Percentiles rank a stretch among this genome's conserved stretches.
Evolutionary conservation across 2,329 filamentous ascomycete species (phyloP).

Genomic region (Neospermospora avenae): DNA sequence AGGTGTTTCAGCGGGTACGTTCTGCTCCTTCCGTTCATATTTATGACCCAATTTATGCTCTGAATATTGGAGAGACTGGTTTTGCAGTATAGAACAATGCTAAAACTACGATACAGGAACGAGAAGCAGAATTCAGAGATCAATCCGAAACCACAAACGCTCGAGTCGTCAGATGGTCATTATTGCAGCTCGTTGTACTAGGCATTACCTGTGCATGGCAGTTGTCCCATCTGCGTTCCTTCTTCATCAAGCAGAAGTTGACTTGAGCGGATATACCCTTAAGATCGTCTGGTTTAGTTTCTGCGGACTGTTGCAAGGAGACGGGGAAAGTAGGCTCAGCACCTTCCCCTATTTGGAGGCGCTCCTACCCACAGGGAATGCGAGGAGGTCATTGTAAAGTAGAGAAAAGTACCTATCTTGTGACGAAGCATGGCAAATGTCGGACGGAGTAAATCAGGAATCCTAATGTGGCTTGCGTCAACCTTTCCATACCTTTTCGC

Average conservation of each 20-base stretch:
- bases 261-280: conserved; percentile 53
- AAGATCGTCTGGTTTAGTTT: background rate
- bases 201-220: conserved; percentile 94
- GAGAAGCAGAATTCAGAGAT: conserved; percentile 96
- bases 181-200: conserved; percentile 83
- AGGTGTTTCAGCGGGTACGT: conserved; percentile 88
- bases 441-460: background rate
- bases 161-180: conserved; percentile 88
- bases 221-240: conserved; percentile 87
- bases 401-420: background rate
- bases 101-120: conserved; percentile 59
- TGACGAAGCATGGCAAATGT: background rate
- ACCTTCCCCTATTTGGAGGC: no score
- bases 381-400: background rate
- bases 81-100: no score
- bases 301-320: background rate
- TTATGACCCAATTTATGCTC: no score
- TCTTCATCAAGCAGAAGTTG: conserved; percentile 99
- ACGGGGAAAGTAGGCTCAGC: background rate
- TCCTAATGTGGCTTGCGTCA: background rate
- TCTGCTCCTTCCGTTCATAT: no score
- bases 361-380: no score
- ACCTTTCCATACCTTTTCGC: no score
- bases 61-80: no score
- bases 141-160: conserved; percentile 92